Percentiles rank a stretch among this genome's conserved stretches.
Conservation (phyloP, 2,329 filamentous ascomycete species). For the Amphichorda felina region DNA sequence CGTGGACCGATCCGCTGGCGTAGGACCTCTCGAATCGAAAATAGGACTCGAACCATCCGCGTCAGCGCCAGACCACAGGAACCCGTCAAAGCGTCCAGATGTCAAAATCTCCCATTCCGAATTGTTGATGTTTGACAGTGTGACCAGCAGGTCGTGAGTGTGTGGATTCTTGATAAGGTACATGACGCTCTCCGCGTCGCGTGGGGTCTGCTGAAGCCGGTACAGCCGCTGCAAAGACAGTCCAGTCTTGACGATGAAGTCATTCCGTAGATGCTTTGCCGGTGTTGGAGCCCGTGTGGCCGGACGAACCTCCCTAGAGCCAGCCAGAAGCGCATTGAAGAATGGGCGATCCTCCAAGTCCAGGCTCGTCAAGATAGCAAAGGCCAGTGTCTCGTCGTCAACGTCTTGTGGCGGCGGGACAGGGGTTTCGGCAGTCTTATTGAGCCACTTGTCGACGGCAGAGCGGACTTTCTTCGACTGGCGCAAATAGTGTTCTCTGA, state of each 20-base stretch:
- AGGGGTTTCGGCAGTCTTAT: slow-evolving; percentile 61
- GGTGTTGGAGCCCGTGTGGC: slow-evolving; percentile 58
- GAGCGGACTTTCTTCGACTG: slow-evolving; percentile 87
- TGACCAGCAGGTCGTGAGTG: slow-evolving; percentile 78
- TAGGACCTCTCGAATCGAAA: slow-evolving; percentile 40
- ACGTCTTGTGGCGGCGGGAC: slow-evolving; percentile 75
- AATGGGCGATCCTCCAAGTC: slow-evolving; percentile 62
- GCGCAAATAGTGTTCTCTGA: slow-evolving; percentile 80
- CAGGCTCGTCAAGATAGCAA: slow-evolving; percentile 85
- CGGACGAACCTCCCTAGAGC: slow-evolving; percentile 43
- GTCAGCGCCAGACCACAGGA: slow-evolving; percentile 87
- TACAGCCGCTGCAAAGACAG: slow-evolving; percentile 78
- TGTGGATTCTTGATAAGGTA: slow-evolving; percentile 75
- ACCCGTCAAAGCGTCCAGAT: slow-evolving; percentile 89
- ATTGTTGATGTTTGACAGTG: slow-evolving; percentile 74
- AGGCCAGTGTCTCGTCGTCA: slow-evolving; percentile 86
- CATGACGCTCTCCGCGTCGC: slow-evolving; percentile 76
- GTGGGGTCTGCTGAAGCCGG: slow-evolving; percentile 57
- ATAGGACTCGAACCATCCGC: slow-evolving; percentile 14
- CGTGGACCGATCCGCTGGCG: slow-evolving; percentile 28
- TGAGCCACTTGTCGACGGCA: slow-evolving; percentile 87
- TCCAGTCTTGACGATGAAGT: slow-evolving; percentile 64
- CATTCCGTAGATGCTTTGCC: slow-evolving; percentile 36
- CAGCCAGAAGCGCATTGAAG: slow-evolving; percentile 69
- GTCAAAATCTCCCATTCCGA: slow-evolving; percentile 96